Evolutionary conservation across 75 land plant species (phyloP), one percentile per base, ranked within the genome.

Genomic region (Selaginella tamariscina): DNA sequence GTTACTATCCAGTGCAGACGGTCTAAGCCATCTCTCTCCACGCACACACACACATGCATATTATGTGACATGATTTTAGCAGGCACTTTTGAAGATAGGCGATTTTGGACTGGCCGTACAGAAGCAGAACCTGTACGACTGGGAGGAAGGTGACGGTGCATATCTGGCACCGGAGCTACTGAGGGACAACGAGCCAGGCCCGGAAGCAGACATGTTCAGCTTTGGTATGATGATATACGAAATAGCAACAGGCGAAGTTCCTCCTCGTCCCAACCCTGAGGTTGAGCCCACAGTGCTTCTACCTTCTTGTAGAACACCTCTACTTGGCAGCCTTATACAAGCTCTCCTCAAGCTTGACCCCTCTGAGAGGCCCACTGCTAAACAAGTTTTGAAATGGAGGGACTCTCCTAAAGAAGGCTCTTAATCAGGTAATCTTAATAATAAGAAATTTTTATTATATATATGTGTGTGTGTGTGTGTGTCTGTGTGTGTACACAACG

Each of bases 141-240:
- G 76, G 76, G 76, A 74, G 32, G 76, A 74, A 59, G 76, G 76
- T 28, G 76, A 74, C 20, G 76, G 76, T 23, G 76, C 60, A 0
- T 74, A 74, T 63, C 32, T 74, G 1, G 76, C 76, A 32, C 76
- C 76, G 1, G 76, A 74, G 76, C 65, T 74, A 31, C 55, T 74
- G 18, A 71, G 39, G 67, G 76, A 74, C n/a, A 24, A 69, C 18
- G 76, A 74, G 2, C 72, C 72, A 1, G 73, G 72, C 54, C 64
- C 76, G 9, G 73, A 74, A 65, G 71, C 76, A 54, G 76, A 74
- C 73, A 74, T 74, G 32, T 74, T 55, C 72, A 74, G 76, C 65
- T 74, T 74, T 63, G 76, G 76, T 44, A 72, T 68, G 32, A 74
- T 74, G 76, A 72, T 68, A 1, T 74, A 74, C 27, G 76, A 74